These are phyloP conservation scores for Venturia nashicola DNA, from an alignment of 2,329 filamentous ascomycete species.

Conservation along the genomic window DNA sequence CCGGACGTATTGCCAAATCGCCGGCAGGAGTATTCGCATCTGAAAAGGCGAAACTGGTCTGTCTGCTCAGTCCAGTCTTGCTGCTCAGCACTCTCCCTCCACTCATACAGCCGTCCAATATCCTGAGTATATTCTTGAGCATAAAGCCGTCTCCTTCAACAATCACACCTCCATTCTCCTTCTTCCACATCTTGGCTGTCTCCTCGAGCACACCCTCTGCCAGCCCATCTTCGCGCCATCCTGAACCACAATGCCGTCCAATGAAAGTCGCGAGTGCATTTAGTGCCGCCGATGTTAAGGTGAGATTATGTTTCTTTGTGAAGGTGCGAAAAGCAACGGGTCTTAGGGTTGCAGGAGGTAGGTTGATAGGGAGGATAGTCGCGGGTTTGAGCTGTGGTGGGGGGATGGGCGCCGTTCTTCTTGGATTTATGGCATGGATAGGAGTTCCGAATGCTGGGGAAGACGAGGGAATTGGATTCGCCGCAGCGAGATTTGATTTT, in stretches of 20 bases:
- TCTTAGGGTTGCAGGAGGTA: slow-evolving; percentile 75
- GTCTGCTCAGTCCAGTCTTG: slow-evolving; percentile 43
- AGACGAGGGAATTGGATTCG: slow-evolving; percentile 65
- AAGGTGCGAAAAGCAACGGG: slow-evolving; percentile 91
- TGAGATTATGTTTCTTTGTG: slow-evolving; percentile 94
- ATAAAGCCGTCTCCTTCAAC: slow-evolving; percentile 63
- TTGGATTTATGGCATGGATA: slow-evolving; percentile 59
- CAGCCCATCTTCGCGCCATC: slow-evolving; percentile 90
- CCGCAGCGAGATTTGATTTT: not conserved
- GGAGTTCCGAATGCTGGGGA: slow-evolving; percentile 87
- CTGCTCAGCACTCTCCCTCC: slow-evolving; percentile 57
- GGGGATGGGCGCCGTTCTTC: slow-evolving; percentile 28
- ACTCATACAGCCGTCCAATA: slow-evolving; percentile 75
- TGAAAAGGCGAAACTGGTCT: slow-evolving; percentile 52
- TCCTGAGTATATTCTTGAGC: slow-evolving; percentile 71
- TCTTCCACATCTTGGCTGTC: slow-evolving; percentile 84
- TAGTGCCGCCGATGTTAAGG: slow-evolving; percentile 75
- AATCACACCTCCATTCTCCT: slow-evolving; percentile 75
- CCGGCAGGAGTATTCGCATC: slow-evolving; percentile 16
- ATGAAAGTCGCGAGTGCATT: slow-evolving; percentile 80
- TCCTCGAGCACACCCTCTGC: slow-evolving; percentile 90
- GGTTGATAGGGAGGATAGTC: slow-evolving; percentile 68
- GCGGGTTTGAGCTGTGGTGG: slow-evolving; percentile 31
- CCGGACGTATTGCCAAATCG: slow-evolving; percentile 17
- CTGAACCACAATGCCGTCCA: slow-evolving; percentile 84